phyloP scores from a whole-genome alignment of 495 filamentous ascomycete species.

The Aspergillus indologenus region DNA sequence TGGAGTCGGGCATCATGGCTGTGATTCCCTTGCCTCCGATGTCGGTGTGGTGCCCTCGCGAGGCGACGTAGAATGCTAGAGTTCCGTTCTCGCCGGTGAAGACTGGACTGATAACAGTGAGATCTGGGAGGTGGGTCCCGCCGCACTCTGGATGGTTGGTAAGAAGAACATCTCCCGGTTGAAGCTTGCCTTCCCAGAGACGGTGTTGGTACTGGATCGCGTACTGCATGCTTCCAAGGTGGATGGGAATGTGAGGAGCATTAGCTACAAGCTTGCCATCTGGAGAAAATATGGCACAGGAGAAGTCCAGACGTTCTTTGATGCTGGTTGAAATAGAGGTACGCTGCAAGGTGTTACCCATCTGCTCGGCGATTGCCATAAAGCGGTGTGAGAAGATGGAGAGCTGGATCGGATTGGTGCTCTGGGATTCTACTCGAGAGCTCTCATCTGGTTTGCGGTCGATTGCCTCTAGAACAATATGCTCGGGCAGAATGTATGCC shows the following conservation, averaged over 20 bases:
- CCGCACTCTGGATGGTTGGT: conserved; percentile 93
- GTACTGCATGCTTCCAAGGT: conserved; percentile 86
- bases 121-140: conserved; percentile 83
- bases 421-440: conserved; percentile 29
- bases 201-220: conserved; percentile 80
- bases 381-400: conserved; percentile 89
- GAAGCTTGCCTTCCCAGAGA: conserved; percentile 76
- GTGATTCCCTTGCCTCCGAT: conserved; percentile 85
- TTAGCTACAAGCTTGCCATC: conserved; percentile 83
- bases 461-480: conserved; percentile 70
- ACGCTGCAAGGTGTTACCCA: conserved; percentile 87
- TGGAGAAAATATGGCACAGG: conserved; percentile 82
- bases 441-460: conserved; percentile 57
- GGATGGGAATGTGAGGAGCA: conserved; percentile 83
- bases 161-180: conserved; percentile 87
- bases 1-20: conserved; percentile 92
- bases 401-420: conserved; percentile 85
- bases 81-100: conserved; percentile 64
- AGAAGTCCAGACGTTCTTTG: conserved; percentile 89
- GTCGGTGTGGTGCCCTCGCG: conserved; percentile 72
- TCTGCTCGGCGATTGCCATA: conserved; percentile 94
- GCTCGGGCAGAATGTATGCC: conserved; percentile 49
- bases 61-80: conserved; percentile 91
- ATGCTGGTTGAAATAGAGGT: conserved; percentile 91
- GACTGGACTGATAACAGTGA: conserved; percentile 83